Percentiles rank a stretch among this genome's conserved stretches.
Conservation (phyloP, 1,284 basidiomycete species). For the Fomitopsis pinicola region DNA sequence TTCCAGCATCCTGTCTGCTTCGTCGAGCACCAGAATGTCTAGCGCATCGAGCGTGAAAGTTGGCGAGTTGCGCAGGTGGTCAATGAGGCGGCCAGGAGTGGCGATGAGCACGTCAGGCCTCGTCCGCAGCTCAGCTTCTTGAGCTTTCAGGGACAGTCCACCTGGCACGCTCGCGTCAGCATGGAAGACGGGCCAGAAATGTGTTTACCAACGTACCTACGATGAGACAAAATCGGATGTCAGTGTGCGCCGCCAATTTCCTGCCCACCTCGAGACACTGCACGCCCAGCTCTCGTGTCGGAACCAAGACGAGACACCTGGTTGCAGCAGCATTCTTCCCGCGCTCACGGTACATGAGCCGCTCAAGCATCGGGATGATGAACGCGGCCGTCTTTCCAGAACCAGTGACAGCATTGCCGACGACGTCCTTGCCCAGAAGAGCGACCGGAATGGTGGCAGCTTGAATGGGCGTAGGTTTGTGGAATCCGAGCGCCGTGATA, state of each 20-base stretch:
- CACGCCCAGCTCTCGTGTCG: conserved; percentile 91
- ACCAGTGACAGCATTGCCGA: conserved; percentile 93
- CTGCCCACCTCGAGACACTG: conserved; percentile 92
- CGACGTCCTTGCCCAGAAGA: conserved; percentile 90
- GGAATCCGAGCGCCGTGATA: conserved; percentile 77
- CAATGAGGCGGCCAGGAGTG: conserved; percentile 94
- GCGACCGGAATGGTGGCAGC: conserved; percentile 90
- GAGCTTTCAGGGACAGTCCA: conserved; percentile 88
- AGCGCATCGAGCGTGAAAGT: conserved; percentile 91
- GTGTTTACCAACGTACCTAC: conserved; percentile 56
- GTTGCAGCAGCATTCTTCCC: conserved; percentile 85
- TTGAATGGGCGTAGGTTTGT: conserved; percentile 93
- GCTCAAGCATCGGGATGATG: conserved; percentile 90
- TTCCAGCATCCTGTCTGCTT: conserved; percentile 97
- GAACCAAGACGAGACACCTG: conserved; percentile 90
- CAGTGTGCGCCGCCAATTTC: conserved; percentile 83
- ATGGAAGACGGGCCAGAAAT: not conserved
- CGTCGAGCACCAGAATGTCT: conserved; percentile 93
- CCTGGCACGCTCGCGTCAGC: conserved; percentile 39
- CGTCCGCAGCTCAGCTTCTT: conserved; percentile 80
- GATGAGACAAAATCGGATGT: conserved; percentile 83
- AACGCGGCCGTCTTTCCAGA: conserved; percentile 98
- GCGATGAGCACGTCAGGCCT: conserved; percentile 93
- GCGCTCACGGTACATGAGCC: conserved; percentile 85
- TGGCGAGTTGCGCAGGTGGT: conserved; percentile 94